phyloP scores from a whole-genome alignment of 2,329 filamentous ascomycete species.

The Pseudocercospora crystallina region DNA sequence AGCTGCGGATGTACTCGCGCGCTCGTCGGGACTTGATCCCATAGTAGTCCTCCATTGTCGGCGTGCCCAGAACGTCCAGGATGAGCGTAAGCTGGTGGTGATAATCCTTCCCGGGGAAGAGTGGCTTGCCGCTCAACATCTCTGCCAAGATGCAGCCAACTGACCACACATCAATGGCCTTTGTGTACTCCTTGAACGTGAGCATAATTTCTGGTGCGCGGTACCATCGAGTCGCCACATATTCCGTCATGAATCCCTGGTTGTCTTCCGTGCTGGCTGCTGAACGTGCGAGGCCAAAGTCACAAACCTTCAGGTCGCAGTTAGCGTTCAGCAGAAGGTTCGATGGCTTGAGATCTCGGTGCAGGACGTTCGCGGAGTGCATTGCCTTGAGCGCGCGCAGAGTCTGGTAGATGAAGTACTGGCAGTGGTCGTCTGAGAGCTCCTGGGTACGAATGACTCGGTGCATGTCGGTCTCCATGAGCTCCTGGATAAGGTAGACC shows the following conservation, averaged over 20 bases:
- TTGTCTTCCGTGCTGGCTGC: constrained; percentile 98
- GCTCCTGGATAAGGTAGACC: constrained; percentile 97
- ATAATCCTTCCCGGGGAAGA: constrained; percentile 98
- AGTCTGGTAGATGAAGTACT: constrained; percentile 99
- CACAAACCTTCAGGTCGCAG: constrained; percentile 98
- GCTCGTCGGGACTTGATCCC: constrained; percentile 98
- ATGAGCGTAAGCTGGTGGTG: constrained; percentile 98
- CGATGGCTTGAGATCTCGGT: constrained; percentile 95
- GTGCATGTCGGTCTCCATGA: constrained; percentile 99
- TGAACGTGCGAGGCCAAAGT: constrained; percentile 90
- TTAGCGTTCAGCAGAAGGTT: constrained; percentile 97
- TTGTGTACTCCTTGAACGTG: constrained; percentile 99
- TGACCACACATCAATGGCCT: constrained; percentile 98
- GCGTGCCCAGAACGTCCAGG: constrained; percentile 92
- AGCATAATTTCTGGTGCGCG: constrained; percentile 99
- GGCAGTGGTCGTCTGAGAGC: constrained; percentile 97
- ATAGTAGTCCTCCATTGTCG: constrained; percentile 99
- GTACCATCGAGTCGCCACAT: constrained; percentile 98
- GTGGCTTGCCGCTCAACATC: constrained; percentile 96
- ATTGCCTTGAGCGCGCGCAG: constrained; percentile 96
- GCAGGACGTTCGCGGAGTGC: constrained; percentile 97
- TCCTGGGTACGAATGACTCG: constrained; percentile 98
- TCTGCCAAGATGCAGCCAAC: constrained; percentile 97
- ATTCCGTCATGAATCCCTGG: constrained; percentile 99
- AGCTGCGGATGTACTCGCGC: constrained; percentile 94